Base-by-base conservation (phyloP, 495 filamentous ascomycete species). In the Aspergillus coremiiformis region DNA sequence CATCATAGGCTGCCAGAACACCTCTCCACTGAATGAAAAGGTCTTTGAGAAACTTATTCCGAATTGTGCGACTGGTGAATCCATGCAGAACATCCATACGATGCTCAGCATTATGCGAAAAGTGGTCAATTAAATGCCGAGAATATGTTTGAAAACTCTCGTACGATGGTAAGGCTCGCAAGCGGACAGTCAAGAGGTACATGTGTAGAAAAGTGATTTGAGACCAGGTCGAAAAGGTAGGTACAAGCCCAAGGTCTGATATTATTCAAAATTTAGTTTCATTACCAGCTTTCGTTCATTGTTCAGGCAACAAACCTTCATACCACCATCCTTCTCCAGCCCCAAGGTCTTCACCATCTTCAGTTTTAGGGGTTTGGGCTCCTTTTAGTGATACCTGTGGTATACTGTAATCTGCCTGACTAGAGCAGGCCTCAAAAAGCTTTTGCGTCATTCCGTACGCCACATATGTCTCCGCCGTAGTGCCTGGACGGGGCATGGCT, bases 201-300 rank as follows among this genome's bases (percentile, higher is more conserved):
- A 97, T 86, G 73, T 98, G 90, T 12, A 97, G 78, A 73, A 97
- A 90, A 17, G 90, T 91, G 35, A 97, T 82, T 64, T 96, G 93
- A 6, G 94, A 85, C 94, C 93, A 98, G 43, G 87, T 91, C 52
- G 80, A 87, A 71, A 98, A 98, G 0, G 89, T 98, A 1, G 89
- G 86, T 20, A 72, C 67, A 24, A 96, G 80, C 12, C 77, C 80
- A 47, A 90, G 58, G 61, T 76, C 75, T 78, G 37, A 1, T 26
- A 12, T 17, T 3, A 29, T 41, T 21, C 14, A 10, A 8, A 5
- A 20, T 48, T 44, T 26, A 33, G 4, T 20, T 15, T 33, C 9
- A 44, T 19, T 27, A n/a, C 11, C 14, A 35, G 14, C 17, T 15
- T 51, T 10, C 8, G 11, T 19, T 4, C 21, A 23, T 29, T 12